Evolutionary conservation across 345 rosid genomes (phyloP).

Genomic region (Arabidopsis arenosa): DNA sequence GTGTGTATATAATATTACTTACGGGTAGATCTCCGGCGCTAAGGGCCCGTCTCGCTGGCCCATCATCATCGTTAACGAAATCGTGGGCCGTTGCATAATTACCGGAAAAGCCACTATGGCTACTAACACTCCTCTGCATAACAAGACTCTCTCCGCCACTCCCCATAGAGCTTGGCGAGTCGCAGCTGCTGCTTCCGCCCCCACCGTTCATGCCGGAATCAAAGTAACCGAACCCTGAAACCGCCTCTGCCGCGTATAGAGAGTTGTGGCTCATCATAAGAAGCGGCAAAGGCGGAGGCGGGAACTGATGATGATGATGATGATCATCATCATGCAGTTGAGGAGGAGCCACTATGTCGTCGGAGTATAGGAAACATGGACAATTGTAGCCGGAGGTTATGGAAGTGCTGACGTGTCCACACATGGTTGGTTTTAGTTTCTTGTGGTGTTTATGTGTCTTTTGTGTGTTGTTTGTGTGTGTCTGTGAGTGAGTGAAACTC

Average conservation of each 20-base stretch:
- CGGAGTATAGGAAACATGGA: constrained; percentile 38
- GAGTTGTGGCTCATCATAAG: constrained; percentile 46
- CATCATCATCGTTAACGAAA: constrained; percentile 52
- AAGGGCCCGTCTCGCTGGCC: constrained; percentile 74
- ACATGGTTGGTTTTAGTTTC: constrained; percentile 45
- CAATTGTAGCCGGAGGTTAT: constrained; percentile 26
- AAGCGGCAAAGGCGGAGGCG: constrained; percentile 44
- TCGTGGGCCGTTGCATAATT: constrained; percentile 47
- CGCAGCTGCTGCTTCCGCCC: constrained; percentile 59
- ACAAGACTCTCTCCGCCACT: constrained; percentile 50
- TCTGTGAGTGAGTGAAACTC: constrained; percentile 28
- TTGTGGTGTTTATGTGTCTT: constrained; percentile 10
- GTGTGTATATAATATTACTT: constrained; percentile 33
- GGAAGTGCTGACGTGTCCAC: constrained; percentile 47
- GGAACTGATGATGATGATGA: constrained; percentile 46
- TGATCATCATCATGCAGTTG: constrained; percentile 42
- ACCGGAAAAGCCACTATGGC: constrained; percentile 55
- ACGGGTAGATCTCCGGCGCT: constrained; percentile 89
- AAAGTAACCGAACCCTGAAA: constrained; percentile 43
- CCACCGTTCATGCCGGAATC: constrained; percentile 46
- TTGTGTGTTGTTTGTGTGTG: constrained; percentile 8
- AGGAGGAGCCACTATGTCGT: constrained; percentile 37
- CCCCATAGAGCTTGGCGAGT: constrained; percentile 65
- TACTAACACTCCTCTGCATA: constrained; percentile 72
- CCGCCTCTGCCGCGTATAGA: constrained; percentile 32